Base-by-base conservation (phyloP, 495 filamentous ascomycete genomes). In the Tetracladium marchalianum region DNA sequence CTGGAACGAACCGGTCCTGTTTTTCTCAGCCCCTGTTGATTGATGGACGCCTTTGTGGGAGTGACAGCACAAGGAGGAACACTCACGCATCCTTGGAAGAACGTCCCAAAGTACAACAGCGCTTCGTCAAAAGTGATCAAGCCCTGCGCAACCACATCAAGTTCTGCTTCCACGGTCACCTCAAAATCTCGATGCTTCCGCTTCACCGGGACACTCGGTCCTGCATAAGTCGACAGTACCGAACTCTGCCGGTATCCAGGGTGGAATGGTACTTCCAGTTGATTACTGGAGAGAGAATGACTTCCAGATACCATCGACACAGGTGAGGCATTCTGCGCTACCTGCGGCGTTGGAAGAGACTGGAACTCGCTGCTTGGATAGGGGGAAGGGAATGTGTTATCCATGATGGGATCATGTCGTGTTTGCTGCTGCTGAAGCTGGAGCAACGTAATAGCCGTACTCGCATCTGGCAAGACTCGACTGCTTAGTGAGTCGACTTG, bases 1-100 rank as follows among this genome's bases (percentile, higher is more conserved):
- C 59, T 2, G 69, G 69, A 15, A 71, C 68, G 44, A 66, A 72
- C 48, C 66, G 63, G 53, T 72, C 65, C 51, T 54, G 35, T 4
- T 11, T 27, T 60, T 62, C 12, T 17, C 16, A 8, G 33, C n/a
- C 13, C 32, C 22, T 3, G 22, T 7, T 7, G 22, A 3, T 27
- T 27, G 22, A 27, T 27, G 22, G 22, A 27, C 7, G 36, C 3
- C 22, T 3, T 27, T 27, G 3, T 27, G 22, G 22, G 22, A 27
- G 22, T 46, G 11, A 11, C 3, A 18, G 22, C 3, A 31, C 55
- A 62, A 50, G 53, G 66, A 64, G 19, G 27, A 34, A 35, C 10
- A 54, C 51, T 43, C 17, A 54, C 51, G 40, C 69, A 72, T 24
- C 69, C 69, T 51, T 67, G 48, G 35, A 71, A 72, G 50, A 70